Evolutionary conservation across 2,329 filamentous ascomycete genomes (phyloP), one percentile per base, ranked within the genome.

Genomic region (Lasiodiplodia hormozganensis): DNA sequence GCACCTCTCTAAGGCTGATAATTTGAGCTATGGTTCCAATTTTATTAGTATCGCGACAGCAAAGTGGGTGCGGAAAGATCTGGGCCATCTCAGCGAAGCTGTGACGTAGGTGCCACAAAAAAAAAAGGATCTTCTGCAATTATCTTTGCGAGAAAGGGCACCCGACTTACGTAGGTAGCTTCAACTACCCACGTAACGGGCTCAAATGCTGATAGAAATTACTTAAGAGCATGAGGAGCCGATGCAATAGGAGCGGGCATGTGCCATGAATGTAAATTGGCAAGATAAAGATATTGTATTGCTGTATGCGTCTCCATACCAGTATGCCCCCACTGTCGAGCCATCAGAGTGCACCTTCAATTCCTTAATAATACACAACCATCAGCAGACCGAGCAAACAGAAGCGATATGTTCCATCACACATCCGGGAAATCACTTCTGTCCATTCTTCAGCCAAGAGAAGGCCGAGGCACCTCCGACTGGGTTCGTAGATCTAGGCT

Each of bases 401-500:
- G 25, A 10, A 21, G 40, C 16, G 18, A 47, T 16, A 23, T 23
- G 16, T 47, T 18, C 21, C 34, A 58, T 38, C 16, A 34, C 34
- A 8, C 31, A 12, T 1, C 10, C 36, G 3, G 28, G 21, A 4
- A 34, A 21, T 64, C 28, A 64, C 31, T 64, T 52, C 47, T 64
- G 60, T 6, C 60, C 66, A 21, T 62, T 68, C 16, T 92, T 95
- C 84, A 97, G 90, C 94, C 94, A 98, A 14, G 92, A 90, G 82
- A 98, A 98, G 2, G 95, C 95, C 69, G 93, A 96, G 16, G 92
- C 95, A n/a, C 92, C 92, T 10, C 95, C 95, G 21, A 97, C 88
- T 0, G 96, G 95, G 76, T 98, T 98, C 2, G 60, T 40, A 25
- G 58, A 62, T 16, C 43, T 28, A 14, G 38, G 40, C 49, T 68